Base-by-base conservation (phyloP, 2,329 filamentous ascomycete species). In the Ophiostoma novo-ulmi region DNA sequence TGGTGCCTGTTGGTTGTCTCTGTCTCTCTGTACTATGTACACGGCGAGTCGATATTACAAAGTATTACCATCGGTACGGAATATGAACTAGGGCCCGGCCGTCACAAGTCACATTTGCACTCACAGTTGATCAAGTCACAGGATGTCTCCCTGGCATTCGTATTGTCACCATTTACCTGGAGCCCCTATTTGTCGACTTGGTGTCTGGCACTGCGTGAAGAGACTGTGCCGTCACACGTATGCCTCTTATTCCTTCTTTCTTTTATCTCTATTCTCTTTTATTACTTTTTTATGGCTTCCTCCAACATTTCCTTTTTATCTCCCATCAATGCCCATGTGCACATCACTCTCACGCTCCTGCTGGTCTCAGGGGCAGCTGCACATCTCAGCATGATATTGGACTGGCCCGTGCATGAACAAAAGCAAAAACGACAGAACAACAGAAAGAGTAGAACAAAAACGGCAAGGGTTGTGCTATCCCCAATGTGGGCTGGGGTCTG, bases 321-420 rank as follows among this genome's bases (percentile, higher is more conserved):
- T 58, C 52, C 52, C 52, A 58, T 48, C 14, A 22, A 22, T 58
- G 52, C 52, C 52, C 22, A 26, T 58, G 52, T 58, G 52, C 52
- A 63, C 58, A 63, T 63, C 26, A 13, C 22, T 58, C 52, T 58
- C 31, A 35, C 10, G 31, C 17, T 65, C 35, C 63, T 65, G 63
- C 63, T 39, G 36, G 63, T 65, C 63, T 65, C 63, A 65, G 63
- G 63, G 63, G 63, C 63, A 26, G 61, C 63, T 5, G 63, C 61
- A 41, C 63, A 65, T 65, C 58, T 17, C 61, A 65, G 63, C 63
- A 65, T 39, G 31, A 39, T 63, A 63, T 63, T 63, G 26, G 58
- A 31, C 22, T 39, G 35, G 36, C 35, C 31, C 31, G 61, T 64
- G 61, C 61, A 64, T 38, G 52, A 58, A 58, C 52, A 58, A 58